These are phyloP conservation scores for Diplotaxis tenuifolia DNA, from an alignment of 345 rosid species.

Conservation along the genomic window DNA sequence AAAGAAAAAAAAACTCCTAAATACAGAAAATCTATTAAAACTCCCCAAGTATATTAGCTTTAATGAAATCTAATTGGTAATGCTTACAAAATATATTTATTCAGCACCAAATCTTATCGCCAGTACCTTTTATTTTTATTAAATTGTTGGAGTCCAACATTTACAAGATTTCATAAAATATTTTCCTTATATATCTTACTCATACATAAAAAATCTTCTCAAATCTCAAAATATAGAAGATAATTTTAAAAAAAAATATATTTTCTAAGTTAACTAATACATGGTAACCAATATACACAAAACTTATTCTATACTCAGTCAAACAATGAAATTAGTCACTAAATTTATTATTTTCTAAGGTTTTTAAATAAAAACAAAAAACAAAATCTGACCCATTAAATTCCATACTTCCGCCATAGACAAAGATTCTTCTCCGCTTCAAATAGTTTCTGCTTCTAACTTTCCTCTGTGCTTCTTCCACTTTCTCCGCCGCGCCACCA, in stretches of 20 bases:
- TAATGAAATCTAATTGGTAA: background rate
- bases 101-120: background rate
- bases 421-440: background rate
- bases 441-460: background rate
- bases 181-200: background rate
- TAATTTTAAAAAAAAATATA: background rate
- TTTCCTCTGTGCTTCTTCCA: background rate
- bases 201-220: background rate
- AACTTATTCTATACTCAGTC: background rate
- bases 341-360: background rate
- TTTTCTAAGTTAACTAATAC: background rate
- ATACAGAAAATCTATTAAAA: background rate
- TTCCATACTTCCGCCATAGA: background rate
- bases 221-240: background rate
- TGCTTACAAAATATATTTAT: background rate
- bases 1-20: background rate
- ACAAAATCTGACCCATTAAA: background rate
- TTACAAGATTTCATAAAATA: background rate
- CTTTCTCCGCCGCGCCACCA: conserved; percentile 14
- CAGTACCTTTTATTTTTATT: background rate
- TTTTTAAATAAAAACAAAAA: background rate
- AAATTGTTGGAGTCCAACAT: background rate
- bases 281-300: background rate
- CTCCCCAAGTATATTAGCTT: background rate
- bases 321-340: background rate